These are phyloP conservation scores for Annona cherimola DNA, from an alignment of 164 flowering plant genomes.

Conservation along the genomic window DNA sequence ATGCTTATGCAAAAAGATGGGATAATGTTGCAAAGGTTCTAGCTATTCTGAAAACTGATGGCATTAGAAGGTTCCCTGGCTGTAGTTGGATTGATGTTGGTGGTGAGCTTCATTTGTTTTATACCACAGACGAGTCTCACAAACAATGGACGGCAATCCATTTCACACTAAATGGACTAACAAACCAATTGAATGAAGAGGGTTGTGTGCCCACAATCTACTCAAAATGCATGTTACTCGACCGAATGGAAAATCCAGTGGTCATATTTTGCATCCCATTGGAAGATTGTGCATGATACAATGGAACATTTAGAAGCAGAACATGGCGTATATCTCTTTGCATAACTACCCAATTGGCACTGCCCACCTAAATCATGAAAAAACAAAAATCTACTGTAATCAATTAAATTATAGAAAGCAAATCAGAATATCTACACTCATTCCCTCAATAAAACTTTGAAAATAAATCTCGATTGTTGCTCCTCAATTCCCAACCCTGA, in stretches of 20 bases:
- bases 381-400: too few species aligned
- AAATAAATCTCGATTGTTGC: too few species aligned
- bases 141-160: conserved; percentile 13
- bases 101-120: conserved; percentile 17
- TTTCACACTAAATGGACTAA: conserved; percentile 19
- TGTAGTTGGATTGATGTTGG: conserved; percentile 27
- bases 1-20: conserved; percentile 19
- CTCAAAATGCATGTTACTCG: background rate
- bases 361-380: too few species aligned
- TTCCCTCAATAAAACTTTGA: too few species aligned
- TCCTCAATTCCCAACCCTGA: too few species aligned
- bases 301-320: too few species aligned
- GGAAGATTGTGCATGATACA: too few species aligned
- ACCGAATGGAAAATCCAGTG: background rate
- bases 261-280: background rate
- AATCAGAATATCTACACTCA: too few species aligned
- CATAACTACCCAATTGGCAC: too few species aligned
- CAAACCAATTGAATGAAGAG: conserved; percentile 14
- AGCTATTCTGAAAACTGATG: conserved; percentile 21
- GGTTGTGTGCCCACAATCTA: conserved; percentile 19
- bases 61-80: conserved; percentile 24
- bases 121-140: conserved; percentile 22
- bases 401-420: too few species aligned
- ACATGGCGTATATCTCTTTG: too few species aligned
- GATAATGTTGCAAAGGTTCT: conserved; percentile 19